A percentile compares a stretch with the other conserved stretches of the same genome.
Conservation (phyloP, 495 filamentous ascomycete species). For the Neurospora sublineolata region DNA sequence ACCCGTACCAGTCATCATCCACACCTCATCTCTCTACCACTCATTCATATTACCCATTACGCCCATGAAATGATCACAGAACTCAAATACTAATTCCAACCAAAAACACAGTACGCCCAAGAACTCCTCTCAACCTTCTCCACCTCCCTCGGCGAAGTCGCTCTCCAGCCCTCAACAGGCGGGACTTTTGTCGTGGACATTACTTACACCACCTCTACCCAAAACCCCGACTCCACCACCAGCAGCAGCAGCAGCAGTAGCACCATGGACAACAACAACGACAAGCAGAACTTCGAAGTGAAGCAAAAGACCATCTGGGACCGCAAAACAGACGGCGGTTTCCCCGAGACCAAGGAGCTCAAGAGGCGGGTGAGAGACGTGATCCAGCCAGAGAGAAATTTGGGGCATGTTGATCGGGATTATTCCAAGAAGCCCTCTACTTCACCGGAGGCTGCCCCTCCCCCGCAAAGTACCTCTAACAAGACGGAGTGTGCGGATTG, state of each 20-base stretch:
- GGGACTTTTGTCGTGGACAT: constrained; percentile 71
- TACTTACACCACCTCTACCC: constrained; percentile 21
- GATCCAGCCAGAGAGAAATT: constrained; percentile 60
- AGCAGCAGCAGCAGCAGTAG: too few relatives aligned
- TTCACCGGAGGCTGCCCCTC: too few relatives aligned
- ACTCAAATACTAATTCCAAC: too few relatives aligned
- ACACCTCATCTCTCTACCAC: neutral
- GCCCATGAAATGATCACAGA: too few relatives aligned
- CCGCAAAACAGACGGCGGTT: constrained; percentile 76
- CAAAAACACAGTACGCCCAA: constrained; percentile 65
- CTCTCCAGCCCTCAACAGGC: constrained; percentile 77
- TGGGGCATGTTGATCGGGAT: constrained; percentile 71
- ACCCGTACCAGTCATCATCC: neutral
- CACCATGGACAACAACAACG: too few relatives aligned
- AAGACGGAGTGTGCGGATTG: neutral
- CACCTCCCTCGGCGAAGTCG: constrained; percentile 75
- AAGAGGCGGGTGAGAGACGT: constrained; percentile 80
- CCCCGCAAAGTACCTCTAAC: neutral
- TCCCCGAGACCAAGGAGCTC: constrained; percentile 85
- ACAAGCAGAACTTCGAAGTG: too few relatives aligned
- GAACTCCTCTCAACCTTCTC: constrained; percentile 95
- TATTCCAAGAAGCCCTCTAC: constrained; percentile 6
- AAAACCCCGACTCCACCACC: too few relatives aligned
- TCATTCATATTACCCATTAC: neutral
- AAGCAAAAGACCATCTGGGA: constrained; percentile 71